A percentile compares a stretch with the other conserved stretches of the same genome.
phyloP scores from a whole-genome alignment of 768 basidiomycete genomes.

The Hemileccinum impolitum region DNA sequence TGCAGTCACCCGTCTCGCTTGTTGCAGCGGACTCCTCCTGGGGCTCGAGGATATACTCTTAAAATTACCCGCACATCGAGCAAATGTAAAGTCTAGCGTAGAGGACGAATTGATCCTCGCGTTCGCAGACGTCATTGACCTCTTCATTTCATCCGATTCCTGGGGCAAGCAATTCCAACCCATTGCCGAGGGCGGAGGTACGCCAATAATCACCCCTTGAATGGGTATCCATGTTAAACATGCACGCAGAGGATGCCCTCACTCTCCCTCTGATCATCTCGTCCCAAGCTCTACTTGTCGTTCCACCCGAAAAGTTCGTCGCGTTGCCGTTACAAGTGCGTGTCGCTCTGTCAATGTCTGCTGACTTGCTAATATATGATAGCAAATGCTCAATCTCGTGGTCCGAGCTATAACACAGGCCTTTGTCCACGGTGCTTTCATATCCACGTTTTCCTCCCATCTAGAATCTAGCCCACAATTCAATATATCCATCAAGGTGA shows the following conservation, averaged over 20 bases:
- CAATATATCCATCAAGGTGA: constrained; percentile 18
- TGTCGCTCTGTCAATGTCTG: constrained; percentile 25
- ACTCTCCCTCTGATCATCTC: constrained; percentile 48
- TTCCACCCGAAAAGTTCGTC: constrained; percentile 52
- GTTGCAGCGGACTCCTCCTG: constrained; percentile 59
- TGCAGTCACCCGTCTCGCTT: constrained; percentile 57
- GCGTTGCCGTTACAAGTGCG: constrained; percentile 56
- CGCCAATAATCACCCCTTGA: constrained; percentile 12
- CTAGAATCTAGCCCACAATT: constrained; percentile 22
- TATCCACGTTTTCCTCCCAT: constrained; percentile 41
- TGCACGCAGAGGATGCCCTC: constrained; percentile 41
- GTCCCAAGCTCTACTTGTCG: constrained; percentile 56
- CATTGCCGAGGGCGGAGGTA: constrained; percentile 42
- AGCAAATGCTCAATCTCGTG: constrained; percentile 31
- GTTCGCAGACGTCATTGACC: constrained; percentile 71
- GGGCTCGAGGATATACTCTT: constrained; percentile 56
- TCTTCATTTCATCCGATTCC: constrained; percentile 40
- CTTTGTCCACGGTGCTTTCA: constrained; percentile 55
- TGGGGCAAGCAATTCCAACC: constrained; percentile 73
- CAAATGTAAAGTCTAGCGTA: constrained; percentile 38
- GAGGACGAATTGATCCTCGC: constrained; percentile 69
- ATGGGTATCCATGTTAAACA: constrained; percentile 5
- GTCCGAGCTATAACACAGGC: constrained; percentile 51
- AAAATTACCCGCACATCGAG: constrained; percentile 27
- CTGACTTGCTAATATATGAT: background rate